A percentile compares a stretch with the other conserved stretches of the same genome.
Conservation (phyloP, 495 filamentous ascomycete species). For the Trichoderma virens region DNA sequence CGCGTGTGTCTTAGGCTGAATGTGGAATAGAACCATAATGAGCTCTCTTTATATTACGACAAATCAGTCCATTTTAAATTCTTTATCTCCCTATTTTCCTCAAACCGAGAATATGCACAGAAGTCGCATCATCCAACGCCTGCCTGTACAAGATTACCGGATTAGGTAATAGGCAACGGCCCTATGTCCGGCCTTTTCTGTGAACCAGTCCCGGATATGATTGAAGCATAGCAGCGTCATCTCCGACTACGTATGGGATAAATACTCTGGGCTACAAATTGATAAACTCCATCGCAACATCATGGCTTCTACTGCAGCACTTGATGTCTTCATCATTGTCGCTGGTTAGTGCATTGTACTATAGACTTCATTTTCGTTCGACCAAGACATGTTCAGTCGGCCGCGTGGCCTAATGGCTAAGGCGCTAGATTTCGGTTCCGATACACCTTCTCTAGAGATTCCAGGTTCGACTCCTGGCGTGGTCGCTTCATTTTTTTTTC, state of each 20-base stretch:
- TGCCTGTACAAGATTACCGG: neutral
- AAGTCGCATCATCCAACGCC: too few relatives aligned
- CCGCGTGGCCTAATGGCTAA: conserved; percentile 9
- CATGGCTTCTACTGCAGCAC: too few relatives aligned
- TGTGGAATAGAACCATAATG: too few relatives aligned
- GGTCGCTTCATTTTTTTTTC: conserved; percentile 1
- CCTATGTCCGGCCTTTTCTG: neutral
- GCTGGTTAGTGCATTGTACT: neutral
- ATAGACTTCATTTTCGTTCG: neutral
- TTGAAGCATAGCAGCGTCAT: neutral
- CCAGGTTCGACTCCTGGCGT: conserved; percentile 8
- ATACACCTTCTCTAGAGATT: conserved; percentile 1
- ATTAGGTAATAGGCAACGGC: neutral
- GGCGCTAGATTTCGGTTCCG: conserved; percentile 5
- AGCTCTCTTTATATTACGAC: too few relatives aligned
- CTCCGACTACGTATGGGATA: too few relatives aligned
- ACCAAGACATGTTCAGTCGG: neutral
- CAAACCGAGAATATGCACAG: too few relatives aligned
- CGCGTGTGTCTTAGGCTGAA: too few relatives aligned
- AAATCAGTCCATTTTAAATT: neutral
- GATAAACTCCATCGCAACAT: too few relatives aligned
- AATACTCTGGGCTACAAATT: too few relatives aligned
- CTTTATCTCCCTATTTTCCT: neutral
- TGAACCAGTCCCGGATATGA: too few relatives aligned
- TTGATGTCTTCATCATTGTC: neutral